A percentile compares a stretch with the other conserved stretches of the same genome.
phyloP scores from a whole-genome alignment of 2,329 filamentous ascomycete species.

The Cladophialophora psammophila region DNA sequence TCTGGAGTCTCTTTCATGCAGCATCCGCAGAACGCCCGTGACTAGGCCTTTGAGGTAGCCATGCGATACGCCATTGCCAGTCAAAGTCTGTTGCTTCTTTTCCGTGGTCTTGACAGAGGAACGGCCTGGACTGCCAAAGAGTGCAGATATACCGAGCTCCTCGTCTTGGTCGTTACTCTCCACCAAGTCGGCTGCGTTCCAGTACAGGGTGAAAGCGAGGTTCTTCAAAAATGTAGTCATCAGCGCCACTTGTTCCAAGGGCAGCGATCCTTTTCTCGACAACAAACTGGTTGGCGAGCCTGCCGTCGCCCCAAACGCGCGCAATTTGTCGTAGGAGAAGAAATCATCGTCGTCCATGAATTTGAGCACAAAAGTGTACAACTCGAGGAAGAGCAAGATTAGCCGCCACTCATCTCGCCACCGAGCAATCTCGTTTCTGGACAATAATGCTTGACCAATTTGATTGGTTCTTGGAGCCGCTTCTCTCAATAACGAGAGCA shows the following conservation, averaged over 20 bases:
- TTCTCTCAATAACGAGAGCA: constrained; percentile 63
- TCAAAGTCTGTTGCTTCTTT: constrained; percentile 58
- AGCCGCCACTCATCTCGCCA: constrained; percentile 81
- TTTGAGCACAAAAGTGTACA: constrained; percentile 91
- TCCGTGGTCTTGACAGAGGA: constrained; percentile 41
- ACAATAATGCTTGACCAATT: constrained; percentile 38
- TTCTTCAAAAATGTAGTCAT: constrained; percentile 89
- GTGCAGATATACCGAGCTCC: constrained; percentile 31
- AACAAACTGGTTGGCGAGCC: constrained; percentile 61
- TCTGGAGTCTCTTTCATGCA: constrained; percentile 92
- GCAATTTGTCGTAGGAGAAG: constrained; percentile 56
- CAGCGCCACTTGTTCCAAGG: constrained; percentile 72
- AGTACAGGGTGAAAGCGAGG: constrained; percentile 86
- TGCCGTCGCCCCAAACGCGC: constrained; percentile 47
- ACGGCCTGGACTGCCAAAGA: constrained; percentile 33
- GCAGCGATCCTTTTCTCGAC: constrained; percentile 70
- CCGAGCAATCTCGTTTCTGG: constrained; percentile 47
- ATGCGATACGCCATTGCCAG: constrained; percentile 74
- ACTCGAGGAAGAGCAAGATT: constrained; percentile 86
- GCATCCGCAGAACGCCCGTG: constrained; percentile 80
- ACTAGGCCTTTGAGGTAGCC: constrained; percentile 80
- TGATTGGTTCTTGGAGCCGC: constrained; percentile 52
- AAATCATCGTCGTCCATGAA: constrained; percentile 98
- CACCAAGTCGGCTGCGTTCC: constrained; percentile 73
- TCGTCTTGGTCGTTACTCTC: constrained; percentile 50